A percentile compares a stretch with the other conserved stretches of the same genome.
Conservation (phyloP, 768 basidiomycete genomes). For the Phaeolepiota aurea region DNA sequence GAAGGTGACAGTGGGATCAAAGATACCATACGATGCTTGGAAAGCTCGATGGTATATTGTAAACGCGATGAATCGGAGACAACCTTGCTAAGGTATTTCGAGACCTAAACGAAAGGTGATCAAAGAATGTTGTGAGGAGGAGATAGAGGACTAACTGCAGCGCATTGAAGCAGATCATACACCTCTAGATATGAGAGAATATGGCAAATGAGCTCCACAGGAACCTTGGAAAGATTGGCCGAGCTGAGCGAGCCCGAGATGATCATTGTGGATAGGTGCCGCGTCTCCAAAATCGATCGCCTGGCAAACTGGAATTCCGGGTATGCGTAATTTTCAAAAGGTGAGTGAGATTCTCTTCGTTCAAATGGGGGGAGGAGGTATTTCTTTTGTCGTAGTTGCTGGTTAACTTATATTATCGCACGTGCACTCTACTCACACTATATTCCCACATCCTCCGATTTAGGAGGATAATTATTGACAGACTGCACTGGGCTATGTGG, state of each 20-base stretch:
- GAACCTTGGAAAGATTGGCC: slow-evolving; percentile 18
- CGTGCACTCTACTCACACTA: no score
- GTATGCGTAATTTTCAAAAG: no score
- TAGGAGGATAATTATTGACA: no score
- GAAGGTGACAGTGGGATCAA: slow-evolving; percentile 19
- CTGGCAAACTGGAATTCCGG: no score
- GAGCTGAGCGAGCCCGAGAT: slow-evolving; percentile 8
- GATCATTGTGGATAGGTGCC: no score
- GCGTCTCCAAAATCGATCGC: no score
- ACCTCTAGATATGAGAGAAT: slow-evolving; percentile 24
- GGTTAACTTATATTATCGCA: no score
- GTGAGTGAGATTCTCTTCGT: no score
- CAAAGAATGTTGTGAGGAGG: not conserved
- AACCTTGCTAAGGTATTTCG: slow-evolving; percentile 26
- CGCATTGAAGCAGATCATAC: slow-evolving; percentile 25
- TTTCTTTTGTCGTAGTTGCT: no score
- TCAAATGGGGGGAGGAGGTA: no score
- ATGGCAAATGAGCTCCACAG: slow-evolving; percentile 29
- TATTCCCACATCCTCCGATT: no score
- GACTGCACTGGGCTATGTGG: no score
- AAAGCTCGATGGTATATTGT: slow-evolving; percentile 43
- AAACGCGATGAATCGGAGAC: slow-evolving; percentile 34
- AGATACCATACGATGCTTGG: slow-evolving; percentile 34
- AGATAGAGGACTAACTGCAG: slow-evolving; percentile 12
- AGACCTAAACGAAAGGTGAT: slow-evolving; percentile 21